phyloP scores from a whole-genome alignment of 345 rosid species.

The Populus davidiana region DNA sequence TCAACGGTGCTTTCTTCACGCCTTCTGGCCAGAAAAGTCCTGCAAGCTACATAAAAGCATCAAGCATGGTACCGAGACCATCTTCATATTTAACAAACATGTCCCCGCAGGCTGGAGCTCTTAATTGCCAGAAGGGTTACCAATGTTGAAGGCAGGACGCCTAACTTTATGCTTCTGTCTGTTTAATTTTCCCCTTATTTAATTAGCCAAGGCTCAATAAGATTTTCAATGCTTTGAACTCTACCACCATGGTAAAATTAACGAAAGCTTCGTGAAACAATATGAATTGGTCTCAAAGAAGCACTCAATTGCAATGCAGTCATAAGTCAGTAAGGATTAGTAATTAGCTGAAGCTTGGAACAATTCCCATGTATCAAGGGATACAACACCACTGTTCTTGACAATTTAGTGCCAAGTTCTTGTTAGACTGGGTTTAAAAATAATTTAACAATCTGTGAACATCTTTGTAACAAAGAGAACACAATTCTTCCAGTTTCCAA shows the following conservation, averaged over 20 bases:
- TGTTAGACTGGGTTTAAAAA: conserved; percentile 15
- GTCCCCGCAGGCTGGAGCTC: conserved; percentile 13
- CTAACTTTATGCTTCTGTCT: neutral
- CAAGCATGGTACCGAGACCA: conserved; percentile 24
- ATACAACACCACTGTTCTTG: conserved; percentile 22
- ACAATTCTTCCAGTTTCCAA: too few species aligned
- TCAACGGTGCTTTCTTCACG: conserved; percentile 18
- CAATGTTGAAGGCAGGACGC: neutral
- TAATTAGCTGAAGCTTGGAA: conserved; percentile 22
- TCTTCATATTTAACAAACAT: conserved; percentile 9
- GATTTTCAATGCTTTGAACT: neutral
- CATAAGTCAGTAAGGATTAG: conserved; percentile 7
- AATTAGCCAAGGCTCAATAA: neutral
- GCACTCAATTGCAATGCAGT: conserved; percentile 1
- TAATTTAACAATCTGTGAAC: conserved; percentile 43
- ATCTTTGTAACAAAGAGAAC: conserved; percentile 63
- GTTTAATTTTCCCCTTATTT: neutral
- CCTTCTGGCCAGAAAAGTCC: conserved; percentile 15
- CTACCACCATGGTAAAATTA: neutral
- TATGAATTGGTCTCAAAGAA: neutral
- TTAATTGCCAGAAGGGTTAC: conserved; percentile 7
- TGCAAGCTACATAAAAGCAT: conserved; percentile 20
- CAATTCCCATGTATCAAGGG: conserved; percentile 42
- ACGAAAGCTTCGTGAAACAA: neutral
- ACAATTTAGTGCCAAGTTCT: conserved; percentile 23